Conservation (phyloP, 1,284 basidiomycete species). For the Tremellales sp. region DNA sequence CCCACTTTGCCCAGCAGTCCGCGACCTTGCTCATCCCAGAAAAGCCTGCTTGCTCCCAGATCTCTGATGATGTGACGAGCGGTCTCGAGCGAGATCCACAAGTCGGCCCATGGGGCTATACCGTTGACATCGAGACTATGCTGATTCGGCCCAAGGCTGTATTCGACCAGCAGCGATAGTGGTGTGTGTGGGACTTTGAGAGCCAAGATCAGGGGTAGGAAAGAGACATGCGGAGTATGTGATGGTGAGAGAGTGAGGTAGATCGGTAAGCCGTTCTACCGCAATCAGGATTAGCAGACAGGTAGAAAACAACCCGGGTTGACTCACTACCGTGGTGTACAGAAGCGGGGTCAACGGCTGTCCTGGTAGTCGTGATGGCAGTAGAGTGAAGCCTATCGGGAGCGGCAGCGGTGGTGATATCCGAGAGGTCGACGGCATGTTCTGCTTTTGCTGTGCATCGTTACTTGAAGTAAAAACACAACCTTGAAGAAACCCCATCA, state of each 20-base stretch:
- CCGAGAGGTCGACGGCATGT: background rate
- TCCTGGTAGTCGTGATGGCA: slow-evolving; percentile 15
- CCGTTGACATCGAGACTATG: slow-evolving; percentile 16
- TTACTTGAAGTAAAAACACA: too few species aligned
- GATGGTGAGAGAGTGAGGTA: slow-evolving; percentile 22
- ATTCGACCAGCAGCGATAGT: slow-evolving; percentile 7
- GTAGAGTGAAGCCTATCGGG: slow-evolving; percentile 18
- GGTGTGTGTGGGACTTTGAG: slow-evolving; percentile 12
- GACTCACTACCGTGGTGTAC: slow-evolving; percentile 20
- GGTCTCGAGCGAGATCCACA: slow-evolving; percentile 16
- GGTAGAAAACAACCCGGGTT: background rate
- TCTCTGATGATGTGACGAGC: slow-evolving; percentile 9
- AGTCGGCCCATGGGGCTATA: slow-evolving; percentile 18
- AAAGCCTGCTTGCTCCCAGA: slow-evolving; percentile 13
- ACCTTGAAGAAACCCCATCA: too few species aligned
- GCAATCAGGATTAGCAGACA: background rate
- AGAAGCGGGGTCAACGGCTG: slow-evolving; percentile 15
- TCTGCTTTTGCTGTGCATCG: too few species aligned
- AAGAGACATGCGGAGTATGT: slow-evolving; percentile 20
- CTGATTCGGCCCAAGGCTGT: slow-evolving; percentile 4
- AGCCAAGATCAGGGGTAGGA: slow-evolving; percentile 21
- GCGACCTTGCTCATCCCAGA: slow-evolving; percentile 11
- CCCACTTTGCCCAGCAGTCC: slow-evolving; percentile 14
- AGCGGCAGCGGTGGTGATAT: slow-evolving; percentile 24
- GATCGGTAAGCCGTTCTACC: slow-evolving; percentile 20